A percentile compares a stretch with the other conserved stretches of the same genome.
Conservation (phyloP, 2,329 filamentous ascomycete species). For the Leptographium lundbergii region DNA sequence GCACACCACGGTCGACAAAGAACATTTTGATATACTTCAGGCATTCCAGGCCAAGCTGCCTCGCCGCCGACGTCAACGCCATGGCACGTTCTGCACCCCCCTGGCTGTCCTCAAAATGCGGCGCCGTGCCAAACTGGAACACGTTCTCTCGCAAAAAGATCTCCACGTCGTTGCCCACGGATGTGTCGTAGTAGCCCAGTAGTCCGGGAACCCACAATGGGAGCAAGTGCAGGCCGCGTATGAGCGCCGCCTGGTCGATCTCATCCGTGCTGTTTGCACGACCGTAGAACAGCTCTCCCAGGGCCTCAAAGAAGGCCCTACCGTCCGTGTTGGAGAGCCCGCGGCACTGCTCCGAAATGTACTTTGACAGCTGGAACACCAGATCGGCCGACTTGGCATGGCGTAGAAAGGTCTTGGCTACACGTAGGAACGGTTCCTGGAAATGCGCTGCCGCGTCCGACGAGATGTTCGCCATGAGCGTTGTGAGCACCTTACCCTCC, state of each 20-base stretch:
- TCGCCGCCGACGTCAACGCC: constrained; percentile 23
- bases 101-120: constrained; percentile 18
- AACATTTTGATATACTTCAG: constrained; percentile 33
- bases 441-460: constrained; percentile 33
- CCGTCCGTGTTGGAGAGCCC: constrained; percentile 35
- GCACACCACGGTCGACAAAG: constrained; percentile 27
- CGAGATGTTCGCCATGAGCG: constrained; percentile 41
- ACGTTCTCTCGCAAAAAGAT: constrained; percentile 30
- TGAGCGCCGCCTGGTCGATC: background rate
- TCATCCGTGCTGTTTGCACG: background rate
- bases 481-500: constrained; percentile 37
- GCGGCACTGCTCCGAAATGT: constrained; percentile 31
- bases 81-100: constrained; percentile 18
- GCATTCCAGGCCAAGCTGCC: constrained; percentile 29
- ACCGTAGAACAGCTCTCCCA: constrained; percentile 21
- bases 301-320: constrained; percentile 33
- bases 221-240: constrained; percentile 17
- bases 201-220: constrained; percentile 39
- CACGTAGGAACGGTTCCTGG: constrained; percentile 45
- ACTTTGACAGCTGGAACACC: constrained; percentile 26
- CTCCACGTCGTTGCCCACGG: constrained; percentile 29
- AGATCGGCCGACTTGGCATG: constrained; percentile 21
- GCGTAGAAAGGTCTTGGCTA: constrained; percentile 36
- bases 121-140: constrained; percentile 23
- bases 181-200: constrained; percentile 31